Conservation (phyloP, 208 protist genomes). For the Leishmania mexicana region DNA sequence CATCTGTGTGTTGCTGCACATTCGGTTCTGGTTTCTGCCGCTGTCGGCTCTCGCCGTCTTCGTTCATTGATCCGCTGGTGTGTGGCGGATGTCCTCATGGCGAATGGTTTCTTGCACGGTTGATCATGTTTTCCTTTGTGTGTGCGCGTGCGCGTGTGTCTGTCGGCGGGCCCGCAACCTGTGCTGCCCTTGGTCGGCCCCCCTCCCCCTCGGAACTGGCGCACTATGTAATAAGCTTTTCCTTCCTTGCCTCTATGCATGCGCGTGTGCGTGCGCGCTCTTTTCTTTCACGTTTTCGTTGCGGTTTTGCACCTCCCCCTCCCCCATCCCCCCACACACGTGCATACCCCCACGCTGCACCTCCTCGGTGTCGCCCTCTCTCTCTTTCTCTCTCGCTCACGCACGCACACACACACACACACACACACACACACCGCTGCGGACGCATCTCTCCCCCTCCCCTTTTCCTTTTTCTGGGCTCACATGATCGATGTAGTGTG, state of each 20-base stretch:
- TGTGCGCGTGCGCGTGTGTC: background rate
- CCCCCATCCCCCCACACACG: background rate
- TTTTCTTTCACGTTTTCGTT: background rate
- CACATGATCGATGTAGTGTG: too few species aligned
- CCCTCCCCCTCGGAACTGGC: background rate
- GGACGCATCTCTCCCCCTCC: too few species aligned
- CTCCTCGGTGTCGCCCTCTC: background rate
- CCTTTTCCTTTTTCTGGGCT: too few species aligned
- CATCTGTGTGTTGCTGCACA: background rate
- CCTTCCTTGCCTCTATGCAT: background rate
- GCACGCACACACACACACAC: background rate
- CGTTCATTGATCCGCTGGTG: too few species aligned
- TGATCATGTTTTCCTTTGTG: background rate
- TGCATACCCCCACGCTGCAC: too few species aligned
- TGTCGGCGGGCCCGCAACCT: background rate
- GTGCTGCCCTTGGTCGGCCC: background rate
- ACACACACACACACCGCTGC: too few species aligned
- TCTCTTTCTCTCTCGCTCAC: background rate
- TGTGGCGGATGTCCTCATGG: too few species aligned
- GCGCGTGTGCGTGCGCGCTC: background rate
- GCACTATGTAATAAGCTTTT: background rate
- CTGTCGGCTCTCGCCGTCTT: too few species aligned
- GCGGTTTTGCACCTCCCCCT: background rate
- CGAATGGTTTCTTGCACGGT: too few species aligned
- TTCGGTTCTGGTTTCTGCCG: background rate